phyloP scores from a whole-genome alignment of 78 protist species.

The slime mould (Dictyostelium discoideum) region DNA sequence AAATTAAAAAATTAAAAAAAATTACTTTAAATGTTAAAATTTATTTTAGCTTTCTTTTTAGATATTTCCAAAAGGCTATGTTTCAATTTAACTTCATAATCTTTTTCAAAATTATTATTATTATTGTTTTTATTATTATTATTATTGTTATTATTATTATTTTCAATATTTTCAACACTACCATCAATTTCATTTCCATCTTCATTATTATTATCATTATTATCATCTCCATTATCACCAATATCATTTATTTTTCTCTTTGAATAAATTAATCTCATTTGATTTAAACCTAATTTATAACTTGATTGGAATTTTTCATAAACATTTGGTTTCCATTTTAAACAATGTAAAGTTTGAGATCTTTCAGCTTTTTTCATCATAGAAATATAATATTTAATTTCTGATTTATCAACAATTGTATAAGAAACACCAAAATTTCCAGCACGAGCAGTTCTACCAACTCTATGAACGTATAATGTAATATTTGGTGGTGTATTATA shows the following conservation, averaged over 20 bases:
- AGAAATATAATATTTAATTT: background rate
- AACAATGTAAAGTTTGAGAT: conserved; percentile 1
- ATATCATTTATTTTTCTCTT: conserved; percentile 9
- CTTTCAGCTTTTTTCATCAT: conserved; percentile 64
- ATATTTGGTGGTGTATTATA: conserved; percentile 95
- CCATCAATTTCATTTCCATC: background rate
- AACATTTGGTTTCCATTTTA: conserved; percentile 7
- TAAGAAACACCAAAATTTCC: conserved; percentile 90
- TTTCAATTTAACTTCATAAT: background rate
- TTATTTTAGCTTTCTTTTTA: conserved; percentile 36
- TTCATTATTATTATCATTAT: background rate
- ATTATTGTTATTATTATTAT: background rate
- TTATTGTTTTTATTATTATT: background rate
- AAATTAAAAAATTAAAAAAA: background rate
- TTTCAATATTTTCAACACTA: background rate
- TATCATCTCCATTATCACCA: background rate
- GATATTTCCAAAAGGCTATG: conserved; percentile 25
- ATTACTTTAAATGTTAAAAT: conserved; percentile 27
- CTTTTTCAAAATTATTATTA: background rate
- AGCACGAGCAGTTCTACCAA: conserved; percentile 99
- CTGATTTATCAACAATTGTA: conserved; percentile 51
- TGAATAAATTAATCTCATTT: conserved; percentile 53
- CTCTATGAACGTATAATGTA: conserved; percentile 97
- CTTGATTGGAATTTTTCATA: background rate
- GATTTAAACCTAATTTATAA: conserved; percentile 25